phyloP scores from a whole-genome alignment of 306 rosid species.

The Quercus berberidifolia region DNA sequence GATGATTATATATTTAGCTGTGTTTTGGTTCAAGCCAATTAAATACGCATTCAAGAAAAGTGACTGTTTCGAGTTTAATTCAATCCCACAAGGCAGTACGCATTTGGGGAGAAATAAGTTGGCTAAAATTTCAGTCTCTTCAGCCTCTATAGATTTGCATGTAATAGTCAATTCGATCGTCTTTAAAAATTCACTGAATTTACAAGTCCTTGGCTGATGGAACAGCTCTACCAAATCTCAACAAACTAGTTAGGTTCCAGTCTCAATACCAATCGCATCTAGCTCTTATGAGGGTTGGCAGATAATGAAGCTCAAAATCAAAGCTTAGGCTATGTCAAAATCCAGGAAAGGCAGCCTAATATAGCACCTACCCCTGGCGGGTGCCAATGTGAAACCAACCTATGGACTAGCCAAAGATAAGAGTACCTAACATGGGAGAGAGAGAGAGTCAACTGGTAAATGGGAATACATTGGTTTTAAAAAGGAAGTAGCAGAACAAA shows the following conservation, averaged over 20 bases:
- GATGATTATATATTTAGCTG: slow-evolving; percentile 21
- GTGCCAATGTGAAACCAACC: no score
- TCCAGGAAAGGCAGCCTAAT: no score
- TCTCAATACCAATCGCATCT: not conserved
- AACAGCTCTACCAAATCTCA: not conserved
- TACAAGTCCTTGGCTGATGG: slow-evolving; percentile 16
- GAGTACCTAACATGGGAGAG: no score
- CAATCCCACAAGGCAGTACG: slow-evolving; percentile 3
- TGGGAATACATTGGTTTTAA: no score
- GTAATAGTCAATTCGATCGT: no score
- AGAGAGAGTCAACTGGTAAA: no score
- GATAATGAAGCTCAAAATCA: not conserved
- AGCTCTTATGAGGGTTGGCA: not conserved
- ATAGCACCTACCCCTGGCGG: no score
- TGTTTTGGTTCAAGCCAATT: slow-evolving; percentile 12
- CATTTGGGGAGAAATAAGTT: slow-evolving; percentile 22
- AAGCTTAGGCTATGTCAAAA: not conserved
- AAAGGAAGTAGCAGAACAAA: no score
- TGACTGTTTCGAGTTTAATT: not conserved
- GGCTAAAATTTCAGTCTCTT: slow-evolving; percentile 21
- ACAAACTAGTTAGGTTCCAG: not conserved
- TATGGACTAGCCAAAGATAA: no score
- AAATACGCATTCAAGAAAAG: slow-evolving; percentile 13
- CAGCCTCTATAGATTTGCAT: not conserved
- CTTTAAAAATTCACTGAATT: not conserved